Conservation (phyloP, 805 yeast genomes). For the Candida peoriensis region DNA sequence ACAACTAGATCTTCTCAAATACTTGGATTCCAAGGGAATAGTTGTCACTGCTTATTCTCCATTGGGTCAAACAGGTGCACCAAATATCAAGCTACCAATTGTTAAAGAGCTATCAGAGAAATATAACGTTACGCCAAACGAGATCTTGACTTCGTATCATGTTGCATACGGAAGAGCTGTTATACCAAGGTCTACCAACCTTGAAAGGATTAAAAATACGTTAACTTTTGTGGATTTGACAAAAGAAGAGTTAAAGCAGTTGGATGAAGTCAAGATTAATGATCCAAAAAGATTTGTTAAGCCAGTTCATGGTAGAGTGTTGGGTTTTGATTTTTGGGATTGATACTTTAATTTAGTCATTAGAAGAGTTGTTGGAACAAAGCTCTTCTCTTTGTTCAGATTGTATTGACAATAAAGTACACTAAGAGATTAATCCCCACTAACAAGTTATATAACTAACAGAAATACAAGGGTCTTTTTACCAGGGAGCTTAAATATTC, state of each 20-base stretch:
- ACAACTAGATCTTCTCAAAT: slow-evolving; percentile 1
- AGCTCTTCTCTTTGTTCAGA: too few relatives aligned
- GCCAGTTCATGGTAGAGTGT: slow-evolving; percentile 17
- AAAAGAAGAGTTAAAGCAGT: slow-evolving; percentile 35
- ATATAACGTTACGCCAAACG: slow-evolving; percentile 37
- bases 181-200: slow-evolving; percentile 41
- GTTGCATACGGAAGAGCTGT: slow-evolving; percentile 45
- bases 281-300: slow-evolving; percentile 29
- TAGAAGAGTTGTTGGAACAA: too few relatives aligned
- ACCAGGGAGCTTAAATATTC: too few relatives aligned
- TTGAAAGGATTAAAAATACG: slow-evolving; percentile 39
- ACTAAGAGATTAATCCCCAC: too few relatives aligned
- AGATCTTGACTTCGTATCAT: slow-evolving; percentile 52
- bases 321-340: slow-evolving; percentile 18
- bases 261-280: slow-evolving; percentile 28
- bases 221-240: slow-evolving; percentile 33
- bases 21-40: not conserved
- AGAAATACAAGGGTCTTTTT: too few relatives aligned
- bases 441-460: too few relatives aligned
- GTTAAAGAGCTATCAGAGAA: slow-evolving; percentile 40
- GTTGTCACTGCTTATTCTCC: slow-evolving; percentile 1
- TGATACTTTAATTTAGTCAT: too few relatives aligned
- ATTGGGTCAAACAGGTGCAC: not conserved
- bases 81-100: slow-evolving; percentile 27
- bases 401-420: too few relatives aligned